Percentiles rank a stretch among this genome's conserved stretches.
These are phyloP conservation scores for Ustilago vetiveriae DNA, from an alignment of 1,284 basidiomycete genomes.

Conservation along the genomic window DNA sequence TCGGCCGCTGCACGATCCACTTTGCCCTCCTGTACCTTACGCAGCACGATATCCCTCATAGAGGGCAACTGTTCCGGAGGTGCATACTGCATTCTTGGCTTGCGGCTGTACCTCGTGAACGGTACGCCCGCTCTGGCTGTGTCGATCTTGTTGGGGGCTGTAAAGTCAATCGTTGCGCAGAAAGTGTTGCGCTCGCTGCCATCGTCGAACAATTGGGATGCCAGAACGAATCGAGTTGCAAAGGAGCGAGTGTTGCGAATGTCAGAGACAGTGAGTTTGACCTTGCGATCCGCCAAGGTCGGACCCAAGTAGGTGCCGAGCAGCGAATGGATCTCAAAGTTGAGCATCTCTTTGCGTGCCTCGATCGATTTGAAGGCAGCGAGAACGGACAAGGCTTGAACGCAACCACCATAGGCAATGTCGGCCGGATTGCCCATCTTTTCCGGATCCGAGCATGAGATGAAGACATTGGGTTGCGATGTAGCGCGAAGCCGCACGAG, in stretches of 20 bases:
- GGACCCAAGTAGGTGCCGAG: slow-evolving; percentile 56
- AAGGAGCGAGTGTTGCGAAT: slow-evolving; percentile 58
- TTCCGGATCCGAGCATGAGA: slow-evolving; percentile 40
- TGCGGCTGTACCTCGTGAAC: slow-evolving; percentile 33
- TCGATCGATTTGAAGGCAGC: slow-evolving; percentile 56
- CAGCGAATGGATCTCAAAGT: slow-evolving; percentile 55
- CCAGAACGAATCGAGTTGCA: slow-evolving; percentile 48
- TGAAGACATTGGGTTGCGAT: slow-evolving; percentile 33
- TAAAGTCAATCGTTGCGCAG: slow-evolving; percentile 50
- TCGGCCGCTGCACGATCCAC: slow-evolving; percentile 20
- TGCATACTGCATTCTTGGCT: slow-evolving; percentile 27
- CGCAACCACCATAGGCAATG: slow-evolving; percentile 62
- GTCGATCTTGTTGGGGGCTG: slow-evolving; percentile 42
- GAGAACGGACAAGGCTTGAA: slow-evolving; percentile 38
- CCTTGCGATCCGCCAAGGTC: slow-evolving; percentile 37
- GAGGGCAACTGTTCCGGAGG: slow-evolving; percentile 20
- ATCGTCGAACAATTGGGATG: slow-evolving; percentile 33
- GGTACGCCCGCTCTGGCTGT: slow-evolving; percentile 15
- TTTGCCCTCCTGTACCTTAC: slow-evolving; percentile 34
- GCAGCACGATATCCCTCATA: slow-evolving; percentile 16
- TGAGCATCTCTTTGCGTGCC: slow-evolving; percentile 4
- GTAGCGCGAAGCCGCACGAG: slow-evolving; percentile 47
- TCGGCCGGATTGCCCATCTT: slow-evolving; percentile 55
- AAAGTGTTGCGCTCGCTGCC: slow-evolving; percentile 45
- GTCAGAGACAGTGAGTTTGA: slow-evolving; percentile 37